Evolutionary conservation across 2,329 filamentous ascomycete species (phyloP), one percentile per base, ranked within the genome.

Genomic region (Berkeleyomyces basicola): DNA sequence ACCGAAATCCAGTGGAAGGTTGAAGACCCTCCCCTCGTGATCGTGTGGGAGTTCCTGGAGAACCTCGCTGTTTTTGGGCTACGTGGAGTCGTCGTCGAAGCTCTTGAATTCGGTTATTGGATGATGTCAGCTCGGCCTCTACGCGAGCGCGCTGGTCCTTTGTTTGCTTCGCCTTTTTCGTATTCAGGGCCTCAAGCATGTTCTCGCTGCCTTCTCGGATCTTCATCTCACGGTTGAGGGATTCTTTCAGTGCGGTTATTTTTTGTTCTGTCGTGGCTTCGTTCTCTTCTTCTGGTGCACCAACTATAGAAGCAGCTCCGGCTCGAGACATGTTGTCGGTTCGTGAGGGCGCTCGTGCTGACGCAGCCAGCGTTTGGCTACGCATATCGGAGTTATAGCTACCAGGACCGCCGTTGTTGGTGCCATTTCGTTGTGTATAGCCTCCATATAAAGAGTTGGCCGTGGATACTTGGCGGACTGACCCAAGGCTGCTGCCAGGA

Each of bases 141-240:
- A 91, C 88, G 68, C 82, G 81, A 65, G 81, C 77, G 53, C 88
- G 82, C 71, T 92, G 88, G 65, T 92, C 92, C 71, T 91, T 95
- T 66, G 88, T 87, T 72, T 97, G 92, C 75, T 97, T 99, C 55
- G 89, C 87, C 73, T 95, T 96, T 74, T 99, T 99, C 53, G 85
- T 82, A 72, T 96, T 90, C 67, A 99, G 76, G 10, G 93, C 93
- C 76, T 99, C 93, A 46, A 99, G 79, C 82, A 99, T 85, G 72
- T 99, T 99, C 77, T 99, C 93, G 64, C 92, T 96, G 23, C 93
- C 93, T 69, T 92, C 88, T 74, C 95, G 96, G 71, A 99, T 97
- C 78, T 97, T 97, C 76, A 91, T 85, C 75, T 99, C 95, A 70
- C 95, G 92, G 68, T 90, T 92, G 67, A 99, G 86, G 70, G 86